Base-by-base conservation (phyloP, 495 filamentous ascomycete genomes). In the Halenospora varia region DNA sequence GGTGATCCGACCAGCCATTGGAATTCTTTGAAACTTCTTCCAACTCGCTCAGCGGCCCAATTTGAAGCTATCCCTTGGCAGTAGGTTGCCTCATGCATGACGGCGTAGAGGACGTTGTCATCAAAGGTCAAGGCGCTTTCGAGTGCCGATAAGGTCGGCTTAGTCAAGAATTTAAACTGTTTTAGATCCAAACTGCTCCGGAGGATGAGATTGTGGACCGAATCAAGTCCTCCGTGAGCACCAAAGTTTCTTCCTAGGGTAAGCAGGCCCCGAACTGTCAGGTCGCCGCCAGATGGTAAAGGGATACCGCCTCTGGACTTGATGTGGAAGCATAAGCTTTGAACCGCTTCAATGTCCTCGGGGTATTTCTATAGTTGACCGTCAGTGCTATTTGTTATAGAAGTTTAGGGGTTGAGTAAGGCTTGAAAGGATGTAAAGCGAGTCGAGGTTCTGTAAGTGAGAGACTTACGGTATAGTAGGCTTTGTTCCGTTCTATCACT, bases 21-120 rank as follows among this genome's bases (percentile, higher is more conserved):
- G 57, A 73, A 81, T 22, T 71, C 61, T 3, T 53, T 46, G 18
- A 73, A 42, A 13, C 48, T 20, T 45, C 62, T 61, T 18, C 74
- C 77, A 18, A 81, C 71, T 18, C 74, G 67, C 15, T 74, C 56
- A 6, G 80, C 79, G 6, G 80, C 70, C 78, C 79, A 83, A 40
- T 70, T 68, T 0, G 76, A 75, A 3, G 76, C 70, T 15, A 67
- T 53, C 1, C 73, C 73, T 15, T 70, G 65, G 66, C 87, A 91
- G 73, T 97, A 97, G 56, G 88, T 82, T 3, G 88, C 74, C 68
- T 97, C 94, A 57, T 97, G 93, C 1, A 95, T 72, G 25, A 96
- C 71, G 19, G 90, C 86, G 66, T 97, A 97, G 55, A 97, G 82
- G 39, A 92, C 78, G 54, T 83, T 80, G 13, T 80, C 79, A 62